Evolutionary conservation across 2,329 filamentous ascomycete genomes (phyloP), one percentile per base, ranked within the genome.

Genomic region (Fusarium bactridioides): DNA sequence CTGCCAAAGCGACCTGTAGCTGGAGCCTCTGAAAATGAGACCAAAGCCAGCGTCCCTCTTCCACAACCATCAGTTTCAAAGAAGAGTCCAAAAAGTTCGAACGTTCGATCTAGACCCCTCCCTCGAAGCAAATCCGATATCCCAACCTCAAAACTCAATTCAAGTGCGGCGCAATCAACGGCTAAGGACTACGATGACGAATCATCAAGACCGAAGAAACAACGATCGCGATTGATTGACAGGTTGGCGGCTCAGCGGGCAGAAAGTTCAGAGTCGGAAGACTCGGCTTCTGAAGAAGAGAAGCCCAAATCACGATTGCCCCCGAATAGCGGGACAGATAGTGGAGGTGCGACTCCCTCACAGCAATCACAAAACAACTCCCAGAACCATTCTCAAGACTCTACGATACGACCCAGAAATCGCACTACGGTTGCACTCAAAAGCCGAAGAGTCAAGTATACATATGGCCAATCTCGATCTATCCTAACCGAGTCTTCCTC

Each of bases 201-300:
- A n/a, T 21, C 21, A 31, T 37, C 59, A 13, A 61, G 61, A 48
- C 64, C 73, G 19, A 73, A 66, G 45, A 60, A 67, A 35, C 69
- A 75, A 47, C 74, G 75, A 10, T 69, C 74, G n/a, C 81, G 84
- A 25, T 70, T 86, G 44, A 86, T 86, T 37, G 84, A 86, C 74
- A 77, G 82, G 1, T 72, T 86, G 25, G 80, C 79, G 11, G 82
- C 81, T 3, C 84, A 85, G 70, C 80, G 77, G 38, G 78, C 80
- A 19, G 79, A 81, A 11, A 82, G 77, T 57, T 76, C 78, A 6
- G 80, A 78, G 29, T 80, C 61, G 62, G 77, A 74, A 64, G 77
- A 64, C 65, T 80, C 72, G 27, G 53, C 31, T 8, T 61, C 54
- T 8, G 71, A 61, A 61, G 64, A 23, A 47, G 72, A 57, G 45